Evolutionary conservation across 2,329 filamentous ascomycete genomes (phyloP).

Genomic region (Cryphonectria nitschkei): DNA sequence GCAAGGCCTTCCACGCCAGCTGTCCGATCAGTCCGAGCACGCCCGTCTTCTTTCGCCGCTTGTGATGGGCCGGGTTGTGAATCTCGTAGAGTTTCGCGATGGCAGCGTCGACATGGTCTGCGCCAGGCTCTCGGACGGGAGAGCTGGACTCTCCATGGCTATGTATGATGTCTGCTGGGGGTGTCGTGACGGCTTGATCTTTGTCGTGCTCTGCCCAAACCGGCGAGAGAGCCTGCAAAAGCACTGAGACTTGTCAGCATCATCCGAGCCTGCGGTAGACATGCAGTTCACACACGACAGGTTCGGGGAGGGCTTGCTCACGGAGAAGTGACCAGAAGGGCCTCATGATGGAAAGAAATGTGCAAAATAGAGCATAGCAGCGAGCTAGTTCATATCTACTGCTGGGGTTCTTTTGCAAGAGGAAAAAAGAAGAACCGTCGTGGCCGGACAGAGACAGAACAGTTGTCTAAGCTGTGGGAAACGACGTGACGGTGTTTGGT

Average conservation of each 20-base stretch:
- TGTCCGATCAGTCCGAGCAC: constrained; percentile 49
- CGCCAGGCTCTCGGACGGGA: constrained; percentile 42
- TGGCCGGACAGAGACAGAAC: constrained; percentile 1
- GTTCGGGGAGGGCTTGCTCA: constrained; percentile 37
- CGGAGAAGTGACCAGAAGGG: constrained; percentile 40
- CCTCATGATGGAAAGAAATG: constrained; percentile 25
- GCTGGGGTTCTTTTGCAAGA: background rate
- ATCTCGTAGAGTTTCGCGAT: constrained; percentile 54
- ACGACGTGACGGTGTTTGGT: constrained; percentile 9
- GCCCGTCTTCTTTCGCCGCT: constrained; percentile 48
- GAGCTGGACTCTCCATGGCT: constrained; percentile 23
- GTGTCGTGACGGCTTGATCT: constrained; percentile 27
- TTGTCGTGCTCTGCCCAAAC: constrained; percentile 44
- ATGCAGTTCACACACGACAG: constrained; percentile 20
- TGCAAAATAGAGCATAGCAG: constrained; percentile 27
- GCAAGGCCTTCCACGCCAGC: constrained; percentile 52
- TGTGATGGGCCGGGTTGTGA: constrained; percentile 46
- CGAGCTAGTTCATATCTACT: constrained; percentile 26
- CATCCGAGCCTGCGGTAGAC: constrained; percentile 26
- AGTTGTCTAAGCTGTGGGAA: constrained; percentile 10
- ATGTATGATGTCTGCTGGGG: constrained; percentile 25
- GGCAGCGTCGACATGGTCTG: constrained; percentile 58
- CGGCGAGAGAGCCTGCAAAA: constrained; percentile 48
- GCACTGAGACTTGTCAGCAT: constrained; percentile 42
- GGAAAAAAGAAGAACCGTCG: background rate